Evolutionary conservation across 148 eudicot species (phyloP), one percentile per base, ranked within the genome.

Genomic region (Rhododendron ovatum): DNA sequence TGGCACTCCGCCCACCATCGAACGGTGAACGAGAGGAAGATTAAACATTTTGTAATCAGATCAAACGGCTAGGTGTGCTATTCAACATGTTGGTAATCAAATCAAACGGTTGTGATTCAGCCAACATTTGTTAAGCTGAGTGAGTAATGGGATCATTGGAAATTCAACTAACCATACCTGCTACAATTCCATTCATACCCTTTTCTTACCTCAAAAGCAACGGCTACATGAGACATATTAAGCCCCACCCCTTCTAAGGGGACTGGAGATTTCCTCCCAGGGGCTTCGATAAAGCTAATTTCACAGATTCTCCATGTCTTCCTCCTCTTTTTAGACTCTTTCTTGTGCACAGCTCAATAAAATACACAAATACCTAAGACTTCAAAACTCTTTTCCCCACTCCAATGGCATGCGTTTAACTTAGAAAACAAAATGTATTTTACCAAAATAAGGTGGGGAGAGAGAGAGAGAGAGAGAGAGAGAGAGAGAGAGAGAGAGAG

Each of bases 181-280:
- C 78, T 87, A 67, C 76, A 78, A 37, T 88, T 13, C 79, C 48
- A 7, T 75, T 39, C 48, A 75, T 75, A 39, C 80, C 77, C 82
- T 90, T 84, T 87, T 69, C 88, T 83, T 88, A 87, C 61, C 86
- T 4, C 61, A 81, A 88, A 90, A 88, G 90, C n/a, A 83, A 88
- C 14, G 7, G 84, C 85, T 18, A 65, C 10, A 77, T n/a, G 33
- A 24, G 77, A 82, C 28, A 37, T 61, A 82, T 71, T 45, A 37
- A 86, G n/a, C 51, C 51, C 63, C 9, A 7, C n/a, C 41, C 37
- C 85, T 15, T 28, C 17, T 3, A 26, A 48, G 85, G 61, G 10
- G 83, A 75, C 57, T 63, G 39, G 81, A 87, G 69, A 26, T 71
- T 71, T 71, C 39, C 76, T 71, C 39, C 39, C 17, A 28, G 5